Base-by-base conservation (phyloP, 2,329 filamentous ascomycete genomes). In the Stachybotrys chartarum region DNA sequence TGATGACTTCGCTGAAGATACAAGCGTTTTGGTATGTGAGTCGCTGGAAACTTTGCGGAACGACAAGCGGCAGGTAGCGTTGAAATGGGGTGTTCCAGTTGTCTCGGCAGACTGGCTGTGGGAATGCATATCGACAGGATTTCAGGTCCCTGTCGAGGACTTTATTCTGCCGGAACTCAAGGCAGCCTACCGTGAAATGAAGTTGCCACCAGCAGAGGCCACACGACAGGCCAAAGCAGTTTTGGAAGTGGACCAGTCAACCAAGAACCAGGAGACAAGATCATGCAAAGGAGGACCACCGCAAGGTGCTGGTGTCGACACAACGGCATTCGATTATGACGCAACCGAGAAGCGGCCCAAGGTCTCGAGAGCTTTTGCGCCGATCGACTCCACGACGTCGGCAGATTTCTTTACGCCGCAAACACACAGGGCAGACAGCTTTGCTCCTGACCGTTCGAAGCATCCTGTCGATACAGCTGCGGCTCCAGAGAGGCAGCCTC, bases 91-190 rank as follows among this genome's bases (percentile, higher is more conserved):
- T 5, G 87, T 97, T 11, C 90, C 91, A 2, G 84, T 93, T n/a
- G 88, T 97, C 11, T 81, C 81, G 7, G 82, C 84, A 17, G 82
- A 87, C 24, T 99, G 94, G 94, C 76, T 99, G 3, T 94, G 89
- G 86, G 81, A 86, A 53, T 94, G 88, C 60, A 84, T 97, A 52
- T 76, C 78, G 64, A 81, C 74, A 0, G 82, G 82, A 6, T 73
- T 63, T 58, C 71, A 74, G 4, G 68, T 75, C 3, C 76, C 80
- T 1, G 67, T 78, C 48, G 72, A 76, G 45, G 61, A 68, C 7
- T 82, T 72, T 53, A 64, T 81, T 55, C 82, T 79, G 54, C 69
- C 76, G 0, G 75, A 79, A 57, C 63, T 82, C 31, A 71, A 68
- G 52, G 68, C 73, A 47, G 60, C 57, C 48, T 68, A 70, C 32